Evolutionary conservation across 2,329 filamentous ascomycete species (phyloP).

Genomic region (Clonostachys rosea): DNA sequence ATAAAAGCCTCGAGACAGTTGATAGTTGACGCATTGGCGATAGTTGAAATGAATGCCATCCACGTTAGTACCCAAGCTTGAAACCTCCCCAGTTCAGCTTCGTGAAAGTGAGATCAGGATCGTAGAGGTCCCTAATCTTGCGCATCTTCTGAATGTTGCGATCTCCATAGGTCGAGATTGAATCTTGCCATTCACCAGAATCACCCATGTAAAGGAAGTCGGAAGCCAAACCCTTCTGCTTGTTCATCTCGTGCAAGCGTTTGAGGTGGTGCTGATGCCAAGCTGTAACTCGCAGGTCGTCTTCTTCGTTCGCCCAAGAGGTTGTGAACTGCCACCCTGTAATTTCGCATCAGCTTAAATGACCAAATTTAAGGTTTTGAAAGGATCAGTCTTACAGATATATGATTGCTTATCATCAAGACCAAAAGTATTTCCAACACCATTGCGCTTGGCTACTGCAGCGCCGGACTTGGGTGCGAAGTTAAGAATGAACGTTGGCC

Average conservation of each 20-base stretch:
- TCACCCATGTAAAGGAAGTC: slow-evolving; percentile 15
- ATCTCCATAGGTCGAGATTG: slow-evolving; percentile 19
- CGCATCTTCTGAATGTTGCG: slow-evolving; percentile 25
- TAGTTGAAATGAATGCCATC: too few relatives aligned
- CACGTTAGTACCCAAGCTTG: slow-evolving; percentile 8
- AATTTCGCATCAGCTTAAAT: slow-evolving; percentile 6
- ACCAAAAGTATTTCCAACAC: neutral
- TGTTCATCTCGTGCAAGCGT: slow-evolving; percentile 20
- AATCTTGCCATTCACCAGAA: slow-evolving; percentile 27
- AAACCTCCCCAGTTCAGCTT: slow-evolving; percentile 28
- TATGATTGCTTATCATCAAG: neutral
- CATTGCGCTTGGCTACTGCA: neutral
- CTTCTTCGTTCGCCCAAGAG: slow-evolving; percentile 23
- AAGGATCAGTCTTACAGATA: neutral
- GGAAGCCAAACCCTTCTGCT: slow-evolving; percentile 16
- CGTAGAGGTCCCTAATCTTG: slow-evolving; percentile 19
- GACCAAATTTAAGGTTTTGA: too few relatives aligned
- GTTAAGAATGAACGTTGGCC: neutral
- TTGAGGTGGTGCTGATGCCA: slow-evolving; percentile 21
- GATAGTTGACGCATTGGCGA: too few relatives aligned
- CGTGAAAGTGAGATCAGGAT: slow-evolving; percentile 20
- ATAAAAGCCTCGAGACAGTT: too few relatives aligned
- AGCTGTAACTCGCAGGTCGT: slow-evolving; percentile 25
- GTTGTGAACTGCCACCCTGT: slow-evolving; percentile 31
- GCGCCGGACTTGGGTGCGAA: neutral